Evolutionary conservation across 352 stramenopile species (phyloP).

Genomic region (Phytophthora syringae): DNA sequence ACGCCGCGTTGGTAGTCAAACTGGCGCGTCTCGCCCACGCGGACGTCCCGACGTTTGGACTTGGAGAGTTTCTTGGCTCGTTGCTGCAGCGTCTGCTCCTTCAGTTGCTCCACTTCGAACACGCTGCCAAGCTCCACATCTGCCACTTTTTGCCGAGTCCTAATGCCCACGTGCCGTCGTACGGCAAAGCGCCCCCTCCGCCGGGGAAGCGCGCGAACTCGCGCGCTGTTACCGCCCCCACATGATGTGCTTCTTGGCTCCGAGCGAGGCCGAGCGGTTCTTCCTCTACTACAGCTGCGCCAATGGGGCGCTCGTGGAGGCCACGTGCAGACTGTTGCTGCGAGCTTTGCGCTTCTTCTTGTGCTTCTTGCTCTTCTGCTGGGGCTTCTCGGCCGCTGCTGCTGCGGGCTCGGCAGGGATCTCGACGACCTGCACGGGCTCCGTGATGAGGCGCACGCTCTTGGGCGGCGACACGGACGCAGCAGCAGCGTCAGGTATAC

Average conservation of each 20-base stretch:
- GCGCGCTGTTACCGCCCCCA: conserved; percentile 75
- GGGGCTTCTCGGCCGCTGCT: conserved; percentile 22
- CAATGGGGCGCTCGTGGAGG: conserved; percentile 27
- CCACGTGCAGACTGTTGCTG: conserved; percentile 72
- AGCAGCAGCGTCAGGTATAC: conserved; percentile 32
- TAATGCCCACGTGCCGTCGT: conserved; percentile 84
- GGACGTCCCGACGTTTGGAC: conserved; percentile 57
- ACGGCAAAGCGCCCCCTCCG: conserved; percentile 74
- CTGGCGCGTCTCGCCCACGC: conserved; percentile 75
- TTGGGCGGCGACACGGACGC: conserved; percentile 37
- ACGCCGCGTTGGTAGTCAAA: conserved; percentile 81
- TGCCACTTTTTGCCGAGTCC: conserved; percentile 64
- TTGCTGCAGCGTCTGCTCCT: conserved; percentile 55
- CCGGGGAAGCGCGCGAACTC: conserved; percentile 86
- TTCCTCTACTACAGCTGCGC: conserved; percentile 43
- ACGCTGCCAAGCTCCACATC: conserved; percentile 80
- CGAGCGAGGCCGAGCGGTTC: conserved; percentile 70
- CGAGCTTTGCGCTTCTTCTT: conserved; percentile 77
- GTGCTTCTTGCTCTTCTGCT: conserved; percentile 79
- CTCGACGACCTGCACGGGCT: conserved; percentile 52
- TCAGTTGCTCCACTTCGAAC: conserved; percentile 64
- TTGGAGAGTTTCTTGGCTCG: conserved; percentile 72
- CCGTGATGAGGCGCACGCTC: conserved; percentile 49
- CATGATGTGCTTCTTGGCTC: conserved; percentile 71
- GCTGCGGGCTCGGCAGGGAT: conserved; percentile 31